A percentile compares a stretch with the other conserved stretches of the same genome.
Conservation (phyloP, 139 green algal genomes). For the Astrephomene gubernaculifera region DNA sequence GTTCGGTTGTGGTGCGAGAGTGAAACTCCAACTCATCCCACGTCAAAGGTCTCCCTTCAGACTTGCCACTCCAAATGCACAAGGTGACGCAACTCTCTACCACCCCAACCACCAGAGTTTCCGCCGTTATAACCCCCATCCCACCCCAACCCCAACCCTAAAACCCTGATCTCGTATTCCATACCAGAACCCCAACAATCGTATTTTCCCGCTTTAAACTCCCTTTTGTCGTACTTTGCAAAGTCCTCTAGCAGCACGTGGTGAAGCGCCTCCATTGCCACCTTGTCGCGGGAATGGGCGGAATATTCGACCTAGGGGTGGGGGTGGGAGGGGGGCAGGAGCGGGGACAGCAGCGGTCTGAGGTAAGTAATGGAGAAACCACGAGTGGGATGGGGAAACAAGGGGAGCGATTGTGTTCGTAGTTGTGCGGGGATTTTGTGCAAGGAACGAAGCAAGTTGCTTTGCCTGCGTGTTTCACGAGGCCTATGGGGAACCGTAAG, state of each 20-base stretch:
- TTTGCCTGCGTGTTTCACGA: too few relatives aligned
- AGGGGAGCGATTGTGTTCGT: background rate
- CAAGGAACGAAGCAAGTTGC: too few relatives aligned
- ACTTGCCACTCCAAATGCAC: background rate
- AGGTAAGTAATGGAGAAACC: background rate
- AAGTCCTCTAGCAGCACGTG: conserved; percentile 38
- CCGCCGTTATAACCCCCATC: background rate
- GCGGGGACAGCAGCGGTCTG: too few relatives aligned
- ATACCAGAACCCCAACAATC: too few relatives aligned
- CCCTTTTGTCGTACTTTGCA: background rate
- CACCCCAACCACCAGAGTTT: background rate
- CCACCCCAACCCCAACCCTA: background rate
- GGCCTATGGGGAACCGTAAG: too few relatives aligned
- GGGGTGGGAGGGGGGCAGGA: background rate
- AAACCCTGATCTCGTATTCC: too few relatives aligned
- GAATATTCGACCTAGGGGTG: background rate
- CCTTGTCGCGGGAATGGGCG: background rate
- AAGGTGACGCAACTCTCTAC: background rate
- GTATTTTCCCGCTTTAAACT: too few relatives aligned
- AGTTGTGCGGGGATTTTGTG: too few relatives aligned
- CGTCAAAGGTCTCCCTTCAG: background rate
- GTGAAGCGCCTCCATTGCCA: conserved; percentile 16
- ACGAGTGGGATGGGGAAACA: background rate
- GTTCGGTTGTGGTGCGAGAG: too few relatives aligned
- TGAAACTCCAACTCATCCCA: too few relatives aligned